phyloP scores from a whole-genome alignment of 225 moss, liverwort and hornwort species.

The Rhytidiadelphus loreus region DNA sequence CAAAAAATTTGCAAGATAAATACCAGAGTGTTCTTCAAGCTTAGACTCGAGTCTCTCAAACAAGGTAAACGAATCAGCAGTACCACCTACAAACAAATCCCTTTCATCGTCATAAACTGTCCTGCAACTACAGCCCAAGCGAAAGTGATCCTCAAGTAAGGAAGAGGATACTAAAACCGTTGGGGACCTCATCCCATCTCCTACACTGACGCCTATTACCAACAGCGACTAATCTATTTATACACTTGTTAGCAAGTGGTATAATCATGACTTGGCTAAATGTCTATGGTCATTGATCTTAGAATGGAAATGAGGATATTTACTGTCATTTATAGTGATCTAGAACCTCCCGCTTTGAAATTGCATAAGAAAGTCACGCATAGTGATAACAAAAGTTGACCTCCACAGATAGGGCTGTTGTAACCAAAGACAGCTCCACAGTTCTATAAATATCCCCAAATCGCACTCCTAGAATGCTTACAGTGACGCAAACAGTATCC shows the following conservation, averaged over 20 bases:
- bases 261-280: not conserved
- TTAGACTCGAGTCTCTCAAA: constrained; percentile 90
- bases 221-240: not conserved
- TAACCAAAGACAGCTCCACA: not conserved
- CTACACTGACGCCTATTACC: not conserved
- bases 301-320: not conserved
- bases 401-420: not conserved
- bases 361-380: not conserved
- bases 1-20: not conserved
- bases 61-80: constrained; percentile 87
- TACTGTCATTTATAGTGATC: not conserved
- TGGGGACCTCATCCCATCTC: not conserved
- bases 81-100: constrained; percentile 55
- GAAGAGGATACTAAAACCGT: not conserved
- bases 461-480: not conserved
- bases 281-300: not conserved
- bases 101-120: not conserved
- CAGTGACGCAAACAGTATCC: no score
- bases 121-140: not conserved
- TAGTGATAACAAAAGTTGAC: not conserved
- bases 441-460: not conserved
- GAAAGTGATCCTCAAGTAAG: not conserved
- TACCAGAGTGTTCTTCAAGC: constrained; percentile 95
- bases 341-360: not conserved
- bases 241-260: not conserved